Conservation (phyloP, 2,329 filamentous ascomycete species). For the Reticulascus tulasneorum region DNA sequence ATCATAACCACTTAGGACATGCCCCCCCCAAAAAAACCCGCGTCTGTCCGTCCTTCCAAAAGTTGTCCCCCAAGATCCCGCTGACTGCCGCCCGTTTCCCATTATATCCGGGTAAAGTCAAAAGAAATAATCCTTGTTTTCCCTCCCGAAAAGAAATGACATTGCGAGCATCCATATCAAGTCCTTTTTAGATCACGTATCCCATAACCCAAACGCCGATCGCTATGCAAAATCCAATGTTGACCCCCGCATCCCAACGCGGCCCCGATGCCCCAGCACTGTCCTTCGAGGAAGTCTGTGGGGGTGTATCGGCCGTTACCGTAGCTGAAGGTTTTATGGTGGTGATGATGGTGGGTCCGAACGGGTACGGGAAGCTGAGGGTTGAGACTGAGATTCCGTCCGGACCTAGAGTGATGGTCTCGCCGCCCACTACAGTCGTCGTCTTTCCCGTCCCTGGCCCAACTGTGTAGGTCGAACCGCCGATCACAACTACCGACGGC, state of each 20-base stretch:
- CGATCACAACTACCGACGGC: slow-evolving; percentile 45
- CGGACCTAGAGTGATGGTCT: slow-evolving; percentile 49
- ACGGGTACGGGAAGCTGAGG: slow-evolving; percentile 41
- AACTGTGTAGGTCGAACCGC: slow-evolving; percentile 46
- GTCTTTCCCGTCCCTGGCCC: slow-evolving; percentile 36
- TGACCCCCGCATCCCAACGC: slow-evolving; percentile 10
- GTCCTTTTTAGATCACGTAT: slow-evolving; percentile 5
- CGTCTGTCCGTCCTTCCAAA: too few relatives aligned
- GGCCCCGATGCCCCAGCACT: slow-evolving; percentile 3
- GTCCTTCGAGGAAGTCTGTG: slow-evolving; percentile 6
- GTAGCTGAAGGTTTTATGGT: slow-evolving; percentile 32
- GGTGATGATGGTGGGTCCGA: slow-evolving; percentile 38
- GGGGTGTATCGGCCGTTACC: slow-evolving; percentile 14
- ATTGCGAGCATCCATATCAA: slow-evolving; percentile 4
- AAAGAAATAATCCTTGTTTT: too few relatives aligned
- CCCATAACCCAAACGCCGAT: slow-evolving; percentile 33
- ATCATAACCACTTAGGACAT: too few relatives aligned
- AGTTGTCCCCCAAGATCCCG: too few relatives aligned
- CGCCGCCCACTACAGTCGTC: slow-evolving; percentile 43
- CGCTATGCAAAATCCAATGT: slow-evolving; percentile 30
- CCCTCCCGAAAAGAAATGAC: neutral
- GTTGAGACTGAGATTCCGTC: slow-evolving; percentile 44
- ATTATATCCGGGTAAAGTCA: too few relatives aligned
- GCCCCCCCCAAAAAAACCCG: too few relatives aligned
- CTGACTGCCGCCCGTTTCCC: too few relatives aligned